Evolutionary conservation across 2,329 filamentous ascomycete species (phyloP).

Genomic region (Byssochlamys sp.): DNA sequence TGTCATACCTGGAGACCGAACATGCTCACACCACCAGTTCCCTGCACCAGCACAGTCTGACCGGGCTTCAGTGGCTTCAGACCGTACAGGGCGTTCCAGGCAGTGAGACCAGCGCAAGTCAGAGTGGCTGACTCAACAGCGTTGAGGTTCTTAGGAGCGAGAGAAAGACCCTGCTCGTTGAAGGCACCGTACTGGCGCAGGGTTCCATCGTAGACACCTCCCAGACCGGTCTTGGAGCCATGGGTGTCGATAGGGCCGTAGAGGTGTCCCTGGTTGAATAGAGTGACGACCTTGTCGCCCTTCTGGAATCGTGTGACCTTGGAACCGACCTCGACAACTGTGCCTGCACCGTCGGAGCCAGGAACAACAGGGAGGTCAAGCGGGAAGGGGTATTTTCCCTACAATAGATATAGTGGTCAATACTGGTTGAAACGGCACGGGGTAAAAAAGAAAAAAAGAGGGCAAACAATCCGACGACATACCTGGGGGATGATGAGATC

Average conservation of each 20-base stretch:
- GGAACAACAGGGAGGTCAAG: constrained; percentile 21
- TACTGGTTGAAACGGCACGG: constrained; percentile 22
- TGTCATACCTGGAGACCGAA: constrained; percentile 42
- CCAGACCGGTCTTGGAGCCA: constrained; percentile 49
- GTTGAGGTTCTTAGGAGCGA: constrained; percentile 48
- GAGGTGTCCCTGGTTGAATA: constrained; percentile 51
- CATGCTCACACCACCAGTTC: constrained; percentile 52
- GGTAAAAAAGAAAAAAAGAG: not conserved
- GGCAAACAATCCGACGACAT: constrained; percentile 15
- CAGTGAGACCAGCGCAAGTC: constrained; percentile 53
- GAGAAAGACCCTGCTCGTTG: constrained; percentile 58
- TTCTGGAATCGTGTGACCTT: constrained; percentile 48
- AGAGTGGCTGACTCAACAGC: constrained; percentile 49
- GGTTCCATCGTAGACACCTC: constrained; percentile 58
- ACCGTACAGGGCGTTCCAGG: constrained; percentile 58
- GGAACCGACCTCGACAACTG: constrained; percentile 43
- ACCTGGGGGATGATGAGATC: constrained; percentile 39
- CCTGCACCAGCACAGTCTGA: constrained; percentile 49
- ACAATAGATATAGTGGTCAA: constrained; percentile 31
- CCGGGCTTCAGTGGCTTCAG: constrained; percentile 45
- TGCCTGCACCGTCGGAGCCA: constrained; percentile 35
- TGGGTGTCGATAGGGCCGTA: constrained; percentile 37
- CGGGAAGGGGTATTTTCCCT: constrained; percentile 28
- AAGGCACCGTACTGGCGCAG: constrained; percentile 60
- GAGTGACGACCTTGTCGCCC: constrained; percentile 49